phyloP scores from a whole-genome alignment of 1,139 yeast genomes.

The Candida sojae region DNA sequence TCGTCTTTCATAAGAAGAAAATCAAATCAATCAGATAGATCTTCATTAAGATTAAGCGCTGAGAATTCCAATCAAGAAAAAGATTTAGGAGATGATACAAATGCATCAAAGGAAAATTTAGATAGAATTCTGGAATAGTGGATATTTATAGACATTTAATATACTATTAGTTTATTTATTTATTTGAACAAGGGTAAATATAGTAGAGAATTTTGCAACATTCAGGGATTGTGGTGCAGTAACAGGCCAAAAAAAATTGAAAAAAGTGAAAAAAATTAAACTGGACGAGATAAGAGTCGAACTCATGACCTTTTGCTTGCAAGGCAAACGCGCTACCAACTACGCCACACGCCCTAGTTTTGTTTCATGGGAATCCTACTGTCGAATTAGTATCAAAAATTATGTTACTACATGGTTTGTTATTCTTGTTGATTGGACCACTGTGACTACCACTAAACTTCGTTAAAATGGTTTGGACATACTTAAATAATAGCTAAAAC shows the following conservation, averaged over 20 bases:
- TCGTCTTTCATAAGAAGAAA: slow-evolving; percentile 1
- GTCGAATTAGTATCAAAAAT: too few relatives aligned
- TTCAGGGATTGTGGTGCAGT: not conserved
- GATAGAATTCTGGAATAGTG: slow-evolving; percentile 3
- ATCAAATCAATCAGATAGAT: not conserved
- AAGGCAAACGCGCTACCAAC: slow-evolving; percentile 74
- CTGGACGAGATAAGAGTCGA: slow-evolving; percentile 67
- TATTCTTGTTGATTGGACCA: too few relatives aligned
- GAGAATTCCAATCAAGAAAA: not conserved
- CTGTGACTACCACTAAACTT: too few relatives aligned
- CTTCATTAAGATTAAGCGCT: not conserved
- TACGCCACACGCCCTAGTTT: slow-evolving; percentile 63
- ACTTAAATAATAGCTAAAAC: too few relatives aligned
- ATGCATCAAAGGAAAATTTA: not conserved
- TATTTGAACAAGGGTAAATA: not conserved
- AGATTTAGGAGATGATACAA: slow-evolving; percentile 1
- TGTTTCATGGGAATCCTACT: too few relatives aligned
- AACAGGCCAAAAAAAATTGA: not conserved
- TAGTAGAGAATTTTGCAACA: not conserved
- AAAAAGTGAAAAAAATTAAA: slow-evolving; percentile 18
- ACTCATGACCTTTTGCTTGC: slow-evolving; percentile 68
- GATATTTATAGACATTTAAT: not conserved
- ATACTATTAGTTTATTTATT: not conserved
- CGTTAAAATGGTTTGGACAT: too few relatives aligned
- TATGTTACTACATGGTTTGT: too few relatives aligned